Conservation (phyloP, 208 protist species). For the Leishmania tropica region DNA sequence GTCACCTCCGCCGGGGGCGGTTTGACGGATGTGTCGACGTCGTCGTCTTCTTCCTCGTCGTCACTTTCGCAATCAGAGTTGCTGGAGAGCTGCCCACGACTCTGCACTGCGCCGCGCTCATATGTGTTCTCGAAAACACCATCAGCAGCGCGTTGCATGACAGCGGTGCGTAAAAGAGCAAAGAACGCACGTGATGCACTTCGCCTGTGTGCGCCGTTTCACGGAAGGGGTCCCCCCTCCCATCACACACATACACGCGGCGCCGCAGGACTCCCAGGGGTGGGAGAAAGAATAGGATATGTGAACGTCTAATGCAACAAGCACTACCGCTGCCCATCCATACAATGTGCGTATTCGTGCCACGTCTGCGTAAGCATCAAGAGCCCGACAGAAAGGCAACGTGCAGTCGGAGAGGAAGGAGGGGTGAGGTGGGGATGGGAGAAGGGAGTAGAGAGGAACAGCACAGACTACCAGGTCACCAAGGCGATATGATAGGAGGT, state of each 20-base stretch:
- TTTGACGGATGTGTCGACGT: neutral
- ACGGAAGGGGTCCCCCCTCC: neutral
- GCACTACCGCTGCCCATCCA: neutral
- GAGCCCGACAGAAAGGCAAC: neutral
- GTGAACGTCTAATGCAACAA: neutral
- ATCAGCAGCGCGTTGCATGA: neutral
- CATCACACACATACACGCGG: neutral
- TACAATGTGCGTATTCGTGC: neutral
- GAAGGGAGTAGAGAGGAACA: neutral
- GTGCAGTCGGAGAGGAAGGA: neutral
- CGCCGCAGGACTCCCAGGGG: neutral
- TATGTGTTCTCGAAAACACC: neutral
- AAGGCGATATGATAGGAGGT: neutral
- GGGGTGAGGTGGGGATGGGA: neutral
- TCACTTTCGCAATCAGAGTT: constrained; percentile 3
- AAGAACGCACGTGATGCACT: neutral
- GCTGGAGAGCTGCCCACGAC: neutral
- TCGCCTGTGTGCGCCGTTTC: neutral
- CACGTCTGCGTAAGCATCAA: neutral
- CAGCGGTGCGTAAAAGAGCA: neutral
- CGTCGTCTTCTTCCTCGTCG: neutral
- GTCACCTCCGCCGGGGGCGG: constrained; percentile 9
- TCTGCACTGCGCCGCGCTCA: neutral
- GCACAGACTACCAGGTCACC: neutral
- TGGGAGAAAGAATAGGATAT: neutral